Conservation (phyloP, 1,284 basidiomycete species). For the Apiotrichum sp. region DNA sequence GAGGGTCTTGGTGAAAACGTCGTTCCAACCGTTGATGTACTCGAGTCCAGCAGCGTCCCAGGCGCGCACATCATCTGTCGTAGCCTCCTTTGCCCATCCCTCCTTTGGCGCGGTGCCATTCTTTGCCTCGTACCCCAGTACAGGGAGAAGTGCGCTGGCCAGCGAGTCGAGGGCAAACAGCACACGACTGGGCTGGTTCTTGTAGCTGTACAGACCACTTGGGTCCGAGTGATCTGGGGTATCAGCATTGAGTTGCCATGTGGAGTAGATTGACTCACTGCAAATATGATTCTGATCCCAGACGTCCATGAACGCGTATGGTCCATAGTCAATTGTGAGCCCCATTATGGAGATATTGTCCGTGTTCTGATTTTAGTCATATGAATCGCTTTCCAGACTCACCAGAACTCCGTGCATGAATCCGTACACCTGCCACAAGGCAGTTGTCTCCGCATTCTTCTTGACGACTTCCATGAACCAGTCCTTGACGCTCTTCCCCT, state of each 20-base stretch:
- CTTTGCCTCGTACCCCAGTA: constrained; percentile 67
- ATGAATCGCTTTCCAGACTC: background rate
- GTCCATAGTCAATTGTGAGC: constrained; percentile 87
- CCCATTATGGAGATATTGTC: constrained; percentile 87
- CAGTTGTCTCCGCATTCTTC: constrained; percentile 84
- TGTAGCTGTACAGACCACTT: constrained; percentile 77
- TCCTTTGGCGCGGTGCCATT: constrained; percentile 53
- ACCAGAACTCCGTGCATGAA: constrained; percentile 77
- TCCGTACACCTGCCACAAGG: constrained; percentile 84
- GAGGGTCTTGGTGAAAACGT: constrained; percentile 55
- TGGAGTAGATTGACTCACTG: constrained; percentile 48
- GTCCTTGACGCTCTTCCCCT: constrained; percentile 59
- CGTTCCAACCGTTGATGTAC: constrained; percentile 50
- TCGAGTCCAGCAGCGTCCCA: constrained; percentile 60
- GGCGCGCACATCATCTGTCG: constrained; percentile 57
- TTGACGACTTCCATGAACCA: constrained; percentile 70
- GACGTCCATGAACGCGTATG: constrained; percentile 93
- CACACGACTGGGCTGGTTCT: constrained; percentile 48
- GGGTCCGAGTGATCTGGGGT: constrained; percentile 70
- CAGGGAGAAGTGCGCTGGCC: constrained; percentile 64
- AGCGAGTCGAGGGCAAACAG: constrained; percentile 72
- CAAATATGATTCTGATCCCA: constrained; percentile 81
- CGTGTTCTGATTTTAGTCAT: constrained; percentile 57
- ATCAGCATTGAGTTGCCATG: too few species aligned
- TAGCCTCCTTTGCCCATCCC: constrained; percentile 62